Base-by-base conservation (phyloP, 805 yeast genomes). In the Saccharomycopsis sp. region DNA sequence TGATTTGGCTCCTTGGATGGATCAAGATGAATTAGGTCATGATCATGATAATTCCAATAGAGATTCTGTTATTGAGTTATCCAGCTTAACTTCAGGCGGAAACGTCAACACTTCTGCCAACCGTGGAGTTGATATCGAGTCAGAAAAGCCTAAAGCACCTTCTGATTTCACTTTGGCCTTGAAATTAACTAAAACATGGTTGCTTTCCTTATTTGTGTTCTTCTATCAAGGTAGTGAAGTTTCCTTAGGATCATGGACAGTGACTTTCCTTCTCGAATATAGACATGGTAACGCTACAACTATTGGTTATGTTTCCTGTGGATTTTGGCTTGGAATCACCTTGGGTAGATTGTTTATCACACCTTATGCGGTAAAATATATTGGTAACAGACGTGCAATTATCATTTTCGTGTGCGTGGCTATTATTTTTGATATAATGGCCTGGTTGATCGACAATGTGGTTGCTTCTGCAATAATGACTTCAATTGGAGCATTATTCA, bases 191-290 rank as follows among this genome's bases (percentile, higher is more conserved):
- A 67, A 73, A 47, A 78, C 84, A 0, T 82, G 87, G 86, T 63
- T 78, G 1, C 61, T 80, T 38, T 73, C 86, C n/a, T 63, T 75
- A 5, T 80, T 79, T 60, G 76, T 82, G 22, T 75, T 84, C 62
- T 78, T 79, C 60, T 84, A 84, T 63, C 86, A 82, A 66, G 89
- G 89, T 8, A 76, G 80, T 2, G 88, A 84, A 65, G 87, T 84
- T 23, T 69, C 84, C 0, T 65, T 83, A 65, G 87, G 84, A 14
- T 86, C 86, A 20, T 84, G 88, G 89, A 74, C 79, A 49, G 85
- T 82, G 29, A 82, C 88, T 1, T 84, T 74, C 64, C 69, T 84
- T 60, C 73, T 81, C 42, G 79, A 76, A 24, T 80, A 80, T 62
- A 72, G 86, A 51, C 69, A 73, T 38, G 86, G 81, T 1, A 66